Percentiles rank a stretch among this genome's conserved stretches.
Evolutionary conservation across 768 basidiomycete genomes (phyloP).

Genomic region (Tylopilus felleus): DNA sequence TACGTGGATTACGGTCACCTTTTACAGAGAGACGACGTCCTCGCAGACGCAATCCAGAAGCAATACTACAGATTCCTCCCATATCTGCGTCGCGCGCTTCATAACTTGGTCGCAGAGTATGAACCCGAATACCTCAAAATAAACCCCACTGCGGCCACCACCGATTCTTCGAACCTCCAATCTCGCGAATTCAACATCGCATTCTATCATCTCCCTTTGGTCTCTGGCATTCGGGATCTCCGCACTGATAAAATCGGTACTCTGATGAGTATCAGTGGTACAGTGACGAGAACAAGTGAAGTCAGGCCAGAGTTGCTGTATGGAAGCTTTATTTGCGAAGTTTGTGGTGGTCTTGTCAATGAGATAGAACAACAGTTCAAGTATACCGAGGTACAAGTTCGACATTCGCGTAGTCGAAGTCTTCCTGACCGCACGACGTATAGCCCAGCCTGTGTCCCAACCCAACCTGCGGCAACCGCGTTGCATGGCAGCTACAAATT

Average conservation of each 20-base stretch:
- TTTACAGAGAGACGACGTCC: conserved; percentile 84
- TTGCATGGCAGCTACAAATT: conserved; percentile 90
- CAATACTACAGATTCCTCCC: conserved; percentile 98
- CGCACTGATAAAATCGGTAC: conserved; percentile 93
- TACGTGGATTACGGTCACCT: conserved; percentile 95
- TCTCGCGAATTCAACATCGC: conserved; percentile 94
- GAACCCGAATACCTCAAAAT: conserved; percentile 95
- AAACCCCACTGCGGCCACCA: conserved; percentile 84
- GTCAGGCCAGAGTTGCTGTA: conserved; percentile 92
- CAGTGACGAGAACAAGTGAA: conserved; percentile 96
- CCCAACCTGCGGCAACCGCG: conserved; percentile 86
- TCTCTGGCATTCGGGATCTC: conserved; percentile 91
- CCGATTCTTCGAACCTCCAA: conserved; percentile 83
- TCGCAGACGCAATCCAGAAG: conserved; percentile 88
- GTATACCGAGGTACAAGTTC: conserved; percentile 79
- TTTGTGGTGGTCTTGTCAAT: conserved; percentile 79
- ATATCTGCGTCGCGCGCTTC: conserved; percentile 86
- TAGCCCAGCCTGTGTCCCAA: conserved; percentile 95
- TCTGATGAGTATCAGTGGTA: conserved; percentile 92
- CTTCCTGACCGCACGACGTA: neutral
- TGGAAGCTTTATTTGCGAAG: conserved; percentile 91
- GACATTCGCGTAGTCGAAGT: neutral
- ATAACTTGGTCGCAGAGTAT: conserved; percentile 83
- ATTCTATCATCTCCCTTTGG: conserved; percentile 91
- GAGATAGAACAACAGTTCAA: conserved; percentile 99